Conservation (phyloP, 495 filamentous ascomycete genomes). For the Baudoinia panamericana region DNA sequence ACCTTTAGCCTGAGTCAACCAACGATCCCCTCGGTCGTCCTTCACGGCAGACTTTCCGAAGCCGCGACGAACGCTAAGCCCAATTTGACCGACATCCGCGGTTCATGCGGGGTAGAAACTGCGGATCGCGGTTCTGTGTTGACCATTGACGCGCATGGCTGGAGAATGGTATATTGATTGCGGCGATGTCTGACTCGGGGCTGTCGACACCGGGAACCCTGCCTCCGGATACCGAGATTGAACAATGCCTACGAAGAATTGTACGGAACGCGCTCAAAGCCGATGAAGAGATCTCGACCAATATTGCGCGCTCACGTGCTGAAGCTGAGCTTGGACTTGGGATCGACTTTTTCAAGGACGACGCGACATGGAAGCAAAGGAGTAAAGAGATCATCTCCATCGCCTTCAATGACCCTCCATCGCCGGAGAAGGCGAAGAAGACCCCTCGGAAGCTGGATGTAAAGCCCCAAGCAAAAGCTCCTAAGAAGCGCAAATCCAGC, state of each 20-base stretch:
- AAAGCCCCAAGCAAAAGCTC: constrained; percentile 6
- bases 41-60: too few relatives aligned
- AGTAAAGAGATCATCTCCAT: constrained; percentile 63
- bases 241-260: constrained; percentile 30
- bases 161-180: too few relatives aligned
- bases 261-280: constrained; percentile 46
- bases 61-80: too few relatives aligned
- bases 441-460: constrained; percentile 4
- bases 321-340: constrained; percentile 54
- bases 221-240: constrained; percentile 25
- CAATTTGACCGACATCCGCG: too few relatives aligned
- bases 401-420: constrained; percentile 26
- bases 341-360: constrained; percentile 53
- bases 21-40: too few relatives aligned
- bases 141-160: too few relatives aligned
- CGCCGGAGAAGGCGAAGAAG: constrained; percentile 13
- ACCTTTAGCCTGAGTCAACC: too few relatives aligned
- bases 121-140: too few relatives aligned
- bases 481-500: constrained; percentile 20
- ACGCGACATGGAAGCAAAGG: constrained; percentile 58
- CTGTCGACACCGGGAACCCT: not conserved
- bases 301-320: constrained; percentile 51
- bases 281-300: constrained; percentile 60
- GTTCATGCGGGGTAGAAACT: too few relatives aligned
- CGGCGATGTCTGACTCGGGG: constrained; percentile 27